Conservation (phyloP, 345 rosid genomes). For the Salix caprea region DNA sequence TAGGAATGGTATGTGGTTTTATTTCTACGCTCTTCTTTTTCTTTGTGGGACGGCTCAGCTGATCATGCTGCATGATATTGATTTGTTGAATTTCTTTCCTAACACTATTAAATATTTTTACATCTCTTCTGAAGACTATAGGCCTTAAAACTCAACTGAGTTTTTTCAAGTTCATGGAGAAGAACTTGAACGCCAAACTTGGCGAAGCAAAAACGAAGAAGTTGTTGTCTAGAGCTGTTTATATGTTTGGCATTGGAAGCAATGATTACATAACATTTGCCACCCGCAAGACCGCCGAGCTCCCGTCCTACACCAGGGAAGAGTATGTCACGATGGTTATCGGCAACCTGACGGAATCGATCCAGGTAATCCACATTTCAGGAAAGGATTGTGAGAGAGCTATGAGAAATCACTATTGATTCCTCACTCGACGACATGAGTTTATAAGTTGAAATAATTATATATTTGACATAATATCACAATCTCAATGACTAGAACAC, state of each 20-base stretch:
- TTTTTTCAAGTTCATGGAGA: constrained; percentile 26
- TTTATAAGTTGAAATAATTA: no score
- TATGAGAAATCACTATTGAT: no score
- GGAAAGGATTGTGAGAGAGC: no score
- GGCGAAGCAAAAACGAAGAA: constrained; percentile 29
- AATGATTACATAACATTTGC: constrained; percentile 24
- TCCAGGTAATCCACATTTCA: constrained; percentile 24
- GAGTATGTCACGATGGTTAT: constrained; percentile 24
- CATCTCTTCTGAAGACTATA: constrained; percentile 28
- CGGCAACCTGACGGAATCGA: constrained; percentile 23
- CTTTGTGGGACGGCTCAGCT: no score
- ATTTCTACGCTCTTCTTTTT: background rate
- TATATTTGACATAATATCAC: no score
- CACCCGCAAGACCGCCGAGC: constrained; percentile 13
- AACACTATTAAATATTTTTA: background rate
- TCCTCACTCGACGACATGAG: no score
- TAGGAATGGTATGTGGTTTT: background rate
- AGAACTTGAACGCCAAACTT: constrained; percentile 22
- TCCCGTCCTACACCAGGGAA: constrained; percentile 12
- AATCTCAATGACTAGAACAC: no score
- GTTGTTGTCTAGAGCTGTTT: constrained; percentile 35
- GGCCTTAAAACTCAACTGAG: constrained; percentile 31
- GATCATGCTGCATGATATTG: background rate
- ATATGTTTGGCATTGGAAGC: constrained; percentile 34
- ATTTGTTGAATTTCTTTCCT: no score